Conservation (phyloP, 352 stramenopile genomes). For the Globisporangium spiculum region DNA sequence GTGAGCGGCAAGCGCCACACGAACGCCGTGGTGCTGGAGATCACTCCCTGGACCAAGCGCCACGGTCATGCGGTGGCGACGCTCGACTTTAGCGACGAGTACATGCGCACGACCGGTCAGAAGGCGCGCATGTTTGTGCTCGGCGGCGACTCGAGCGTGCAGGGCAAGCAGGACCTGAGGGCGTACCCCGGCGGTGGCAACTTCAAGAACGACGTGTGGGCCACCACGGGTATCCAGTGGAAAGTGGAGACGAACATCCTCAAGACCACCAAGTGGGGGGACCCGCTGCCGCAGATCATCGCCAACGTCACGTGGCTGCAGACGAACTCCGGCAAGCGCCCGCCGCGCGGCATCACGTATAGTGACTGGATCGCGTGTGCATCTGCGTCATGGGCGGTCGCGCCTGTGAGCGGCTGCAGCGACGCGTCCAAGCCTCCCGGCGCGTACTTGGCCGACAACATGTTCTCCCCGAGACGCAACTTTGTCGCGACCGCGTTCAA, state of each 20-base stretch:
- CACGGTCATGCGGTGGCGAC: conserved; percentile 62
- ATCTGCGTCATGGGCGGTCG: conserved; percentile 44
- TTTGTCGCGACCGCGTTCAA: conserved; percentile 61
- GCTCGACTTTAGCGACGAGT: conserved; percentile 56
- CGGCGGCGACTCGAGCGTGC: conserved; percentile 65
- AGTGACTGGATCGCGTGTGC: conserved; percentile 66
- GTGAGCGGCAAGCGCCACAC: conserved; percentile 61
- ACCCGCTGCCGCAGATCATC: conserved; percentile 65
- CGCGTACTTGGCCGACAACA: conserved; percentile 69
- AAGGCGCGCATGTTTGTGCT: conserved; percentile 66
- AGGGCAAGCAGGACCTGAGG: conserved; percentile 62
- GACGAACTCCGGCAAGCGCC: conserved; percentile 65
- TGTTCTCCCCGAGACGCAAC: conserved; percentile 73
- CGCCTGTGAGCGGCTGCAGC: conserved; percentile 45
- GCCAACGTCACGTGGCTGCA: conserved; percentile 68
- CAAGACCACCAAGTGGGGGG: conserved; percentile 66
- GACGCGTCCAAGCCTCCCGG: conserved; percentile 59
- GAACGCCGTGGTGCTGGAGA: conserved; percentile 47
- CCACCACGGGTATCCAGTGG: conserved; percentile 59
- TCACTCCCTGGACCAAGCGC: conserved; percentile 57
- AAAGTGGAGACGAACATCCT: conserved; percentile 52
- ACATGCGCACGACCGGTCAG: conserved; percentile 38
- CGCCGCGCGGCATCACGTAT: conserved; percentile 58
- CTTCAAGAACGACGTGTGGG: conserved; percentile 75
- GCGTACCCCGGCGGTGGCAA: conserved; percentile 64